Evolutionary conservation across 345 rosid species (phyloP), one percentile per base, ranked within the genome.

Genomic region (Ceriops zippeliana): DNA sequence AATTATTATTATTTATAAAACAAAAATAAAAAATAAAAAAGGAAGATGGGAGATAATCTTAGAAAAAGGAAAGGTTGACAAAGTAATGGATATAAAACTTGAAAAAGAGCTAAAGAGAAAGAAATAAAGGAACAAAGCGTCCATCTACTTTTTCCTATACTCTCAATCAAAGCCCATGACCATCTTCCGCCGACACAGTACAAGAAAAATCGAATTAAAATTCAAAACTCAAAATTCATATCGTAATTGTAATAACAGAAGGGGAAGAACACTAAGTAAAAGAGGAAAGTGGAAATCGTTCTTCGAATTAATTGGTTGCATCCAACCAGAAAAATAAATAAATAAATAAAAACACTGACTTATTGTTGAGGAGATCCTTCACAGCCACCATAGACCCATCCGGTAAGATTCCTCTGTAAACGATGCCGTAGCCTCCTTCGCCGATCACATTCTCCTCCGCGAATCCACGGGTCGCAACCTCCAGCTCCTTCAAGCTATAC

Each of bases 371-470:
- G 32, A 95, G 87, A 77, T 88, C 85, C 80, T 95, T 95, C 59
- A 95, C 96, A 34, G 99, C 99, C 21, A 87, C 96, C 1, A 90
- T 85, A 3, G 96, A 88, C 30, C 89, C 92, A 34, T 91, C 97
- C 5, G 66, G 63, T 76, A 95, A 77, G 15, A 86, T 83, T 26
- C 96, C 99, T 72, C 86, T 80, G 63, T 76, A 93, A 47, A 93
- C 99, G 73, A 93, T 52, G 2, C 99, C 99, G 63, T 93, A 93
- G 0, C 99, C 99, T 21, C 99, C 99, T 82, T 91, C 99, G 3
- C 99, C 99, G 79, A 95, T 79, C 67, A 91, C 86, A 61, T 77
- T 91, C 80, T 86, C 96, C 76, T 83, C 93, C 34, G 88, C 65
- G 54, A 95, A 95, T 26, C 89, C 91, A 69, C 83, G 79, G 8